phyloP scores from a whole-genome alignment of 1,139 yeast species.

The Saccharomyces uvarum region DNA sequence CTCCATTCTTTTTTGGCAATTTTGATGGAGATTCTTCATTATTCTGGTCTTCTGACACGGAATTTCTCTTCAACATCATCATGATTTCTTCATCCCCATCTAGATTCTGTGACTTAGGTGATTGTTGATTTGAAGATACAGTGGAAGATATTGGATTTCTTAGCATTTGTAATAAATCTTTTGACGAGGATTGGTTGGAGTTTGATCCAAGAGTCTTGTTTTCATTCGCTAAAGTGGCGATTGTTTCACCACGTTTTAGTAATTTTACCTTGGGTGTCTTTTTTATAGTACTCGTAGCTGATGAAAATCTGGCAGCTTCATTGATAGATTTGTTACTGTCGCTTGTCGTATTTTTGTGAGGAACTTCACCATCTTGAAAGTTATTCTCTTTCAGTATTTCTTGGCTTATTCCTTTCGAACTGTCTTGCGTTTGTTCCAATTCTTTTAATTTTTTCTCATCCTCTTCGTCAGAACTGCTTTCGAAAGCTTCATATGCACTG shows the following conservation, averaged over 20 bases:
- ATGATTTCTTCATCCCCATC: constrained; percentile 10
- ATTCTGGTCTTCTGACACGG: constrained; percentile 2
- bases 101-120: constrained; percentile 2
- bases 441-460: constrained; percentile 7
- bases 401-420: constrained; percentile 3
- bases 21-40: not conserved
- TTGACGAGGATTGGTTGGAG: not conserved
- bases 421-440: constrained; percentile 6
- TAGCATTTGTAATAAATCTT: constrained; percentile 7
- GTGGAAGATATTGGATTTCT: constrained; percentile 4
- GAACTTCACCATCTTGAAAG: constrained; percentile 32
- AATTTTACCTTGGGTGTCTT: constrained; percentile 24
- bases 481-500: constrained; percentile 19
- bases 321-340: constrained; percentile 9
- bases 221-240: constrained; percentile 8
- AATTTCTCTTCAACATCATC: constrained; percentile 9
- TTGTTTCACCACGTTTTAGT: constrained; percentile 30
- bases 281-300: constrained; percentile 5
- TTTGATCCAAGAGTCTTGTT: not conserved
- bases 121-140: constrained; percentile 1
- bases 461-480: constrained; percentile 13
- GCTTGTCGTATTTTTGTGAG: constrained; percentile 33
- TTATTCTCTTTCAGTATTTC: constrained; percentile 8
- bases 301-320: constrained; percentile 1
- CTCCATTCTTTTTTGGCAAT: not conserved